phyloP scores from a whole-genome alignment of 345 rosid species.

The Turritis glabra region DNA sequence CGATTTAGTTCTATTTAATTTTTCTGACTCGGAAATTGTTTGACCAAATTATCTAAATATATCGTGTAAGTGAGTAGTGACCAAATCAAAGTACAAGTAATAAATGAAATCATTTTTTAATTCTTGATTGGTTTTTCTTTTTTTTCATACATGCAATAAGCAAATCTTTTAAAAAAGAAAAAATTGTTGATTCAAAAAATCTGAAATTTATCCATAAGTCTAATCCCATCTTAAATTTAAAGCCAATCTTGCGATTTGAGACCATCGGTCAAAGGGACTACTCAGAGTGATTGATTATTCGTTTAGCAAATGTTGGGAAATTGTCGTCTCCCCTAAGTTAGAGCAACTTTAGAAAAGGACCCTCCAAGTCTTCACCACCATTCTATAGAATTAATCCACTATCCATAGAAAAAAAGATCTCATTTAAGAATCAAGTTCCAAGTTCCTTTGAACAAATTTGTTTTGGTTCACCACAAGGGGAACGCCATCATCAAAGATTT shows the following conservation, averaged over 20 bases:
- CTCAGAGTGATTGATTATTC: neutral
- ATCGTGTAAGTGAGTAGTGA: no score
- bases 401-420: neutral
- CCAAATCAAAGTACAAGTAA: neutral
- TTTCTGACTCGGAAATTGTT: neutral
- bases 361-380: constrained; percentile 17
- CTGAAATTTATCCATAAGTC: neutral
- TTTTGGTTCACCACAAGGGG: constrained; percentile 15
- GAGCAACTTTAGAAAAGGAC: constrained; percentile 17
- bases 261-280: constrained; percentile 9
- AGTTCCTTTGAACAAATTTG: neutral
- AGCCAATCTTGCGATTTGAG: neutral
- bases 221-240: no score
- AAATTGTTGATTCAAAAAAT: neutral
- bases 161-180: no score
- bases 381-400: no score
- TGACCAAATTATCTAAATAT: neutral
- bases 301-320: constrained; percentile 9
- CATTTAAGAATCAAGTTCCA: constrained; percentile 10
- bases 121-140: neutral
- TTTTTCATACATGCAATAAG: no score
- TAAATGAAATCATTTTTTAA: neutral
- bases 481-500: neutral
- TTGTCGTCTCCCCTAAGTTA: neutral
- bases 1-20: neutral